A percentile compares a stretch with the other conserved stretches of the same genome.
These are phyloP conservation scores for Dothideomycetes sp. DNA, from an alignment of 2,329 filamentous ascomycete genomes.

Conservation along the genomic window DNA sequence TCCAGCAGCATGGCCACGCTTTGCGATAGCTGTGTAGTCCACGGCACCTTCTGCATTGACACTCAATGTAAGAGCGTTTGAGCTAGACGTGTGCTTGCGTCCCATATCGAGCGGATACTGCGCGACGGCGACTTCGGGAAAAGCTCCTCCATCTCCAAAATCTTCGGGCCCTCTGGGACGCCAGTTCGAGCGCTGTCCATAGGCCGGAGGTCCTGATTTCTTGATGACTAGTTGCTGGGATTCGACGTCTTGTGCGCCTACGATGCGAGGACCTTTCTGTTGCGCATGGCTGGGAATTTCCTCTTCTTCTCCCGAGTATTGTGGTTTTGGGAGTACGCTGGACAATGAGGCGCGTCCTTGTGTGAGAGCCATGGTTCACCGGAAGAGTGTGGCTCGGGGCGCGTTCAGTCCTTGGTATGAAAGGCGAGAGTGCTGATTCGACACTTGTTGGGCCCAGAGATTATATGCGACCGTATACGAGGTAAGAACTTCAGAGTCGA, in stretches of 20 bases:
- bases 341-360: slow-evolving; percentile 53
- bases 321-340: slow-evolving; percentile 75
- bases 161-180: slow-evolving; percentile 80
- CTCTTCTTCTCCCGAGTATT: slow-evolving; percentile 84
- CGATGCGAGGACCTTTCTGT: slow-evolving; percentile 71
- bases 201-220: slow-evolving; percentile 67
- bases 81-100: slow-evolving; percentile 58
- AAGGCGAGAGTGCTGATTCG: too few relatives aligned
- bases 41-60: slow-evolving; percentile 88
- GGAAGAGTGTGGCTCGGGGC: too few relatives aligned
- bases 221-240: slow-evolving; percentile 64
- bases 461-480: too few relatives aligned
- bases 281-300: slow-evolving; percentile 62
- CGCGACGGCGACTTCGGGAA: slow-evolving; percentile 85
- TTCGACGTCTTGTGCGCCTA: slow-evolving; percentile 71
- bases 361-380: slow-evolving; percentile 51
- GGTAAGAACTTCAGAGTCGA: too few relatives aligned
- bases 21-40: slow-evolving; percentile 91
- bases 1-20: slow-evolving; percentile 74
- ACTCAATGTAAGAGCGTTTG: slow-evolving; percentile 85
- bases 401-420: too few relatives aligned
- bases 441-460: too few relatives aligned
- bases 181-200: slow-evolving; percentile 83
- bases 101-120: slow-evolving; percentile 97
- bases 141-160: slow-evolving; percentile 92